phyloP scores from a whole-genome alignment of 2,329 filamentous ascomycete genomes.

The Colletotrichum falcatum region DNA sequence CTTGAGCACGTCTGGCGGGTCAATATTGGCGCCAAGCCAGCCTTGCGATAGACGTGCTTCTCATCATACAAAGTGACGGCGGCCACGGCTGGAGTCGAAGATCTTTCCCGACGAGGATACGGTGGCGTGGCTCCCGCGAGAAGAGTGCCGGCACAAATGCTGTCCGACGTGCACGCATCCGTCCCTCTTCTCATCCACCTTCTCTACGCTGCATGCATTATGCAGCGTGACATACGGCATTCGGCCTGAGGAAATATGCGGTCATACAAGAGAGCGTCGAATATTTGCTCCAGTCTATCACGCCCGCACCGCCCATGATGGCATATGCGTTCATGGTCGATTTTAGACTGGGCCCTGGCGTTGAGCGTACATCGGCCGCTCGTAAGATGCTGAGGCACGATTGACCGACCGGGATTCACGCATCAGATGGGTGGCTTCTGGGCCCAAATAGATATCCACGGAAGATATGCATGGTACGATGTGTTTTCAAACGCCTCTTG shows the following conservation, averaged over 20 bases:
- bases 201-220: neutral
- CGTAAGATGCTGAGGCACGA: neutral
- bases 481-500: slow-evolving; percentile 50
- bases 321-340: neutral
- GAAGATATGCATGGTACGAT: slow-evolving; percentile 49
- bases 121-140: neutral
- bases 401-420: neutral
- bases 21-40: neutral
- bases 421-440: slow-evolving; percentile 49
- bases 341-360: neutral
- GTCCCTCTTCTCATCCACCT: neutral
- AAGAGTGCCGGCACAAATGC: slow-evolving; percentile 11
- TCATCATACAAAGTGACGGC: neutral
- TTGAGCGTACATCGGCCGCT: neutral
- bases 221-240: neutral
- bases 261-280: neutral
- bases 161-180: neutral
- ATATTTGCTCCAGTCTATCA: neutral
- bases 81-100: neutral
- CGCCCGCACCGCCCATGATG: neutral
- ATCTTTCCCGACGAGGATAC: neutral
- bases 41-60: neutral
- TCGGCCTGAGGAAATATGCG: neutral
- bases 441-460: slow-evolving; percentile 54
- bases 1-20: neutral